Percentiles rank a stretch among this genome's conserved stretches.
phyloP scores from a whole-genome alignment of 1,284 basidiomycete genomes.

The Paramarasmius palmivorus region DNA sequence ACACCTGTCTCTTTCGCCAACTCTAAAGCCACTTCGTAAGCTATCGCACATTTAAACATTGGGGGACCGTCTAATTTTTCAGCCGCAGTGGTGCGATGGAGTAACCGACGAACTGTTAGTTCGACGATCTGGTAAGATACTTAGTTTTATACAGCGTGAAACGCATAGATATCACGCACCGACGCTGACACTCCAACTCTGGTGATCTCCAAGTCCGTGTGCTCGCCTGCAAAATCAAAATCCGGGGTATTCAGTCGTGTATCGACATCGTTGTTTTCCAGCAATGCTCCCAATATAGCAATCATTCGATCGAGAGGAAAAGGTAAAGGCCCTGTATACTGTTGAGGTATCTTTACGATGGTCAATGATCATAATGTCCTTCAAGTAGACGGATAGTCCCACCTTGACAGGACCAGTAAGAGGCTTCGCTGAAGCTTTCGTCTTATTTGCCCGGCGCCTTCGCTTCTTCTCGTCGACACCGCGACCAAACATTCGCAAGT shows the following conservation, averaged over 20 bases:
- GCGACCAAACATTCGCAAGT: slow-evolving; percentile 80
- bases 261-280: slow-evolving; percentile 80
- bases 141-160: background rate
- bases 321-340: slow-evolving; percentile 76
- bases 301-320: slow-evolving; percentile 85
- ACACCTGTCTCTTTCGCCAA: background rate
- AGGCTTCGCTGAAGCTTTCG: slow-evolving; percentile 23
- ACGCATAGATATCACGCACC: slow-evolving; percentile 36
- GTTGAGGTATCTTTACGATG: slow-evolving; percentile 64
- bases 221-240: slow-evolving; percentile 55
- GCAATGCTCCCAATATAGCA: slow-evolving; percentile 80
- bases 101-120: slow-evolving; percentile 65
- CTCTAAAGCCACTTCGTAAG: background rate
- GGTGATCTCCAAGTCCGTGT: slow-evolving; percentile 69
- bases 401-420: slow-evolving; percentile 53
- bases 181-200: slow-evolving; percentile 58
- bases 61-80: slow-evolving; percentile 72
- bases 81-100: slow-evolving; percentile 64
- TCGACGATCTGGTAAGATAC: slow-evolving; percentile 61
- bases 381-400: background rate
- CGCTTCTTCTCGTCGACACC: slow-evolving; percentile 68
- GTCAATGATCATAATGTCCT: background rate
- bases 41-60: slow-evolving; percentile 64
- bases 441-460: slow-evolving; percentile 38
- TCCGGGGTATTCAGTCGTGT: slow-evolving; percentile 43